Percentiles rank a stretch among this genome's conserved stretches.
phyloP scores from a whole-genome alignment of 805 yeast genomes.

The Candida argentea region DNA sequence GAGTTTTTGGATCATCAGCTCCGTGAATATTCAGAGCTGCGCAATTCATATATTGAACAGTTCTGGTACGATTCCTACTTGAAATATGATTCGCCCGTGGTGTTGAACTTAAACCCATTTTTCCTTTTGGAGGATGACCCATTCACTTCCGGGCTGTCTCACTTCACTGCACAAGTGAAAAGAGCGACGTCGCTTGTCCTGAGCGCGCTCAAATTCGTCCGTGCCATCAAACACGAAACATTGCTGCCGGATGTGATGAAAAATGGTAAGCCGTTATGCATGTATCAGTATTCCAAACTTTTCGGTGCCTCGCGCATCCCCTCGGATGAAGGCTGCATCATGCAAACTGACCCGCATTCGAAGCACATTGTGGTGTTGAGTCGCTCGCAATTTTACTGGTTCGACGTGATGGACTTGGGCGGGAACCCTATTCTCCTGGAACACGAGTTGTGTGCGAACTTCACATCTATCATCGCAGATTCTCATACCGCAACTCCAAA shows the following conservation, averaged over 20 bases:
- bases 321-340: slow-evolving; percentile 65
- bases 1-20: slow-evolving; percentile 55
- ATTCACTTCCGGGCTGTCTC: slow-evolving; percentile 44
- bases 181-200: slow-evolving; percentile 74
- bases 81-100: slow-evolving; percentile 82
- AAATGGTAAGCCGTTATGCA: slow-evolving; percentile 58
- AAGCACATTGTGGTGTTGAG: slow-evolving; percentile 76
- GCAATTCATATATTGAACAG: slow-evolving; percentile 82
- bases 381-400: slow-evolving; percentile 89
- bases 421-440: slow-evolving; percentile 67
- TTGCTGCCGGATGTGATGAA: slow-evolving; percentile 61
- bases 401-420: slow-evolving; percentile 72
- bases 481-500: slow-evolving; percentile 42
- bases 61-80: slow-evolving; percentile 91
- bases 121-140: slow-evolving; percentile 89
- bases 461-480: slow-evolving; percentile 67
- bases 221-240: slow-evolving; percentile 68
- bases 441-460: slow-evolving; percentile 64
- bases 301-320: slow-evolving; percentile 89
- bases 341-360: slow-evolving; percentile 69
- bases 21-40: slow-evolving; percentile 46
- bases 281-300: slow-evolving; percentile 83
- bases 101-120: slow-evolving; percentile 84
- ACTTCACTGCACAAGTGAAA: slow-evolving; percentile 46
- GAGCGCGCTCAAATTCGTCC: slow-evolving; percentile 68